Evolutionary conservation across 805 yeast species (phyloP).

Genomic region (Kodamaea kakaduensis): DNA sequence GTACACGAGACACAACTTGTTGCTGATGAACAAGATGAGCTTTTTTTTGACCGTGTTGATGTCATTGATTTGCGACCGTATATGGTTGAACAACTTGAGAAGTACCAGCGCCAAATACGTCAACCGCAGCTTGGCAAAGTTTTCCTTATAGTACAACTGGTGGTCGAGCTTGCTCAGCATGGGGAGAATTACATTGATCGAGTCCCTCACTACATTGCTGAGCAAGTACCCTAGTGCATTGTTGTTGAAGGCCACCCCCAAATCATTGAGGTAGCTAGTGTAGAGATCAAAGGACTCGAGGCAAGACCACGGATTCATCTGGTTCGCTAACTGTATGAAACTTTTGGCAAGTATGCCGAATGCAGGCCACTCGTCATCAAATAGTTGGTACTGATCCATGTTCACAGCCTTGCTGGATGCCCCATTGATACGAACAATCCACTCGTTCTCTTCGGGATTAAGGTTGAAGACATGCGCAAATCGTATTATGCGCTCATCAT

Average conservation of each 20-base stretch:
- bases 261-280: constrained; percentile 43
- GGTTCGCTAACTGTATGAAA: constrained; percentile 46
- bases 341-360: constrained; percentile 43
- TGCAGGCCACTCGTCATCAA: constrained; percentile 40
- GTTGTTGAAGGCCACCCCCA: constrained; percentile 49
- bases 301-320: constrained; percentile 50
- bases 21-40: constrained; percentile 51
- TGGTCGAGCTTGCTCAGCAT: constrained; percentile 38
- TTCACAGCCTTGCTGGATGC: constrained; percentile 11
- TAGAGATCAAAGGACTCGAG: constrained; percentile 53
- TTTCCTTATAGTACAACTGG: constrained; percentile 41
- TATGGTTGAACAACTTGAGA: constrained; percentile 57
- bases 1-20: constrained; percentile 52
- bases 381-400: constrained; percentile 23
- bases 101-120: constrained; percentile 51
- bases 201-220: constrained; percentile 30
- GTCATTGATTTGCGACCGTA: constrained; percentile 45
- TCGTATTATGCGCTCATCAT: constrained; percentile 18
- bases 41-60: constrained; percentile 40
- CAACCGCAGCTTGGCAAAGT: constrained; percentile 40
- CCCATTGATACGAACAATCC: constrained; percentile 22
- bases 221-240: constrained; percentile 37
- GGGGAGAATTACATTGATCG: constrained; percentile 41
- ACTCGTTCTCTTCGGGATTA: constrained; percentile 23
- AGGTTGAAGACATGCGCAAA: constrained; percentile 22